Percentiles rank a stretch among this genome's conserved stretches.
These are phyloP conservation scores for Trifolium subterraneum DNA, from an alignment of 306 rosid species.

Conservation along the genomic window DNA sequence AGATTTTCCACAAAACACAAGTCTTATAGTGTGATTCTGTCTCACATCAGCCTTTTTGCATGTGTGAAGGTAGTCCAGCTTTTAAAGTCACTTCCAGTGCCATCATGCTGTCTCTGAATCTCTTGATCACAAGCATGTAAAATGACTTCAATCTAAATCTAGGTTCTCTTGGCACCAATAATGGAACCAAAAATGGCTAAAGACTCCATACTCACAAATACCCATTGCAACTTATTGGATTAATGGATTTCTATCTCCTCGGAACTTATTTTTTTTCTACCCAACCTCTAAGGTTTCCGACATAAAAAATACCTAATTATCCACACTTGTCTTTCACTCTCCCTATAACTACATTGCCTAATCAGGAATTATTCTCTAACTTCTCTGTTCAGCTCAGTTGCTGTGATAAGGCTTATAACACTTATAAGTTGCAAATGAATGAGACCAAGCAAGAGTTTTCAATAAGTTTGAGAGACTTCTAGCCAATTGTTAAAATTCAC, in stretches of 20 bases:
- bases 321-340: not conserved
- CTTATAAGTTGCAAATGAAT: not conserved
- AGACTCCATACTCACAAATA: not conserved
- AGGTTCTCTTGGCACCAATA: not conserved
- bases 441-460: conserved; percentile 19
- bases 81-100: no score
- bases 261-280: not conserved
- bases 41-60: no score
- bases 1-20: no score
- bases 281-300: not conserved
- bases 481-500: not conserved
- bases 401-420: not conserved
- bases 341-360: not conserved
- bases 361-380: not conserved
- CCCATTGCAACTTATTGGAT: not conserved
- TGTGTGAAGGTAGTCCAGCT: no score
- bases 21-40: no score
- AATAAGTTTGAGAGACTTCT: not conserved
- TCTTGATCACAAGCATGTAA: no score
- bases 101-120: no score
- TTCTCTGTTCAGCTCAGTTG: not conserved
- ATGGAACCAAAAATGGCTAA: not conserved
- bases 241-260: not conserved
- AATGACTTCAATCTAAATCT: not conserved
- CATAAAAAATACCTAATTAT: not conserved